Base-by-base conservation (phyloP, 2,329 filamentous ascomycete species). In the Colletotrichum endophyticum region DNA sequence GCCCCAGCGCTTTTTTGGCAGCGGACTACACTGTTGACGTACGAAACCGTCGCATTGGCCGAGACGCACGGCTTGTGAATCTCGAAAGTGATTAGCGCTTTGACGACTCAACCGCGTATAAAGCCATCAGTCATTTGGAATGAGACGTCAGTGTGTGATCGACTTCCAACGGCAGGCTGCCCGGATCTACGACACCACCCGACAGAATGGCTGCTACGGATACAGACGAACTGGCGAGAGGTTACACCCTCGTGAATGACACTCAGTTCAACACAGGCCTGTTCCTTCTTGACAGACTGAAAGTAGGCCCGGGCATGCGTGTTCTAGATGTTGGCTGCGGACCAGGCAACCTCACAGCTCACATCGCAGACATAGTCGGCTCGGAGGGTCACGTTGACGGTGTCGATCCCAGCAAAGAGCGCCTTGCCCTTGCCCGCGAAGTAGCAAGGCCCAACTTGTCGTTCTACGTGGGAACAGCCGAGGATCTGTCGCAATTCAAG, bases 401-500 rank as follows among this genome's bases (percentile, higher is more conserved):
- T 19, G 16, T 73, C 3, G 71, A 73, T 25, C 71, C 71, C 16
- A 70, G 71, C 36, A 61, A 27, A 32, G 64, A 73, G 28, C 71
- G 71, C 22, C 32, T 73, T 13, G 34, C 71, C 34, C 71, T 73
- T 13, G 71, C 71, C 9, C 53, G 16, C 7, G 7, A 62, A 22
- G n/a, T 19, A 8, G n/a, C 15, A n/a, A 28, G 13, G 6, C 28
- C 44, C 6, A 69, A 39, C 30, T 32, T 73, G 16, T 44, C 57
- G 1, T 73, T 73, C 16, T 53, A 63, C 28, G 49, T 80, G 0
- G 76, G 74, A 1, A 86, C 90, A 79, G 88, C 84, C 7, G 80
- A 80, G n/a, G 69, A 81, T 6, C 81, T 87, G 19, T 81, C 84
- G 2, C 77, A 81, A 3, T 89, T 85, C 66, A 79, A 83, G 4